Base-by-base conservation (phyloP, 192 early-diverging fungal genomes). In the Backusella westeae region DNA sequence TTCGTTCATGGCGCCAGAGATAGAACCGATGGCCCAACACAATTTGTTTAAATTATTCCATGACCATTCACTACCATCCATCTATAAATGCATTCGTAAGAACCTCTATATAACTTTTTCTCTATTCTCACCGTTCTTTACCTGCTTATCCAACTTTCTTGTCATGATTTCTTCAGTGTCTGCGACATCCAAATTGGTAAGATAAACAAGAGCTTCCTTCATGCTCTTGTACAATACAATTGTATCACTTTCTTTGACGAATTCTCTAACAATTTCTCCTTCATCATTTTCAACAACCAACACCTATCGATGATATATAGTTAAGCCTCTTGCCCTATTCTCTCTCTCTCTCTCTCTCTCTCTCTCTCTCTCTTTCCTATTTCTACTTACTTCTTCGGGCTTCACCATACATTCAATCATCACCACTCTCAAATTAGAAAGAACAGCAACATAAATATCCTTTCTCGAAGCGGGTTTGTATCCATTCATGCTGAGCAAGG, bases 331-430 rank as follows among this genome's bases (percentile, higher is more conserved):
- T 32, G 32, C 3, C 32, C 3, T 32, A 3, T 32, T 32, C 36
- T 38, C 8, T 9, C 38, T 39, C 0, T 39, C 10, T 38, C 8
- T 9, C 38, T 39, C 0, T 39, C 10, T 23, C 23, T 29, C 26
- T 29, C 26, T 32, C 35, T 36, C 35, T 9, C 38, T 39, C 0
- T 39, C 10, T 10, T 32, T 32, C 32, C 32, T 32, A 3, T 32
- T 32, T 39, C 38, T 39, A 41, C 68, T 77, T 66, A 94, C 94
- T 87, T 99, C 98, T 83, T 99, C 97, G 38, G 98, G 98, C 70
- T 96, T 95, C 38, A 97, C 97, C 98, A 99, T 99, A 71, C 94
- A 89, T 80, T 97, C 96, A 79, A 99, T 99, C 96, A 99, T 97
- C 23, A 98, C 96, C 9, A 93, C 86, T 59, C 98, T 95, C 70